phyloP scores from a whole-genome alignment of 768 basidiomycete genomes.

The Naganishia kalamii region DNA sequence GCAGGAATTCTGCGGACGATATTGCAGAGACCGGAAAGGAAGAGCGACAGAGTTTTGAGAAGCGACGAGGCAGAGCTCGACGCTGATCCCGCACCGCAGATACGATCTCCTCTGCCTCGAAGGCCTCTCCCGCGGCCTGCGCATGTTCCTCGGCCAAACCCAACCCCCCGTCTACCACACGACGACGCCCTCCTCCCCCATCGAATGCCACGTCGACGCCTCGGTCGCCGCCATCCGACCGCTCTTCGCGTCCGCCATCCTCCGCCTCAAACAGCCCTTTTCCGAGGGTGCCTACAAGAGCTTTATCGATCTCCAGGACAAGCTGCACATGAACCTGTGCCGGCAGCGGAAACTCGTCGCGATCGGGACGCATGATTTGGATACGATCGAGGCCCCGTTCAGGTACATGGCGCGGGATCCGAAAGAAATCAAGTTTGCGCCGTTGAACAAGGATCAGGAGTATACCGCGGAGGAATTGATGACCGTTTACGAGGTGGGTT shows the following conservation, averaged over 20 bases:
- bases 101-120: slow-evolving; percentile 97
- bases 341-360: slow-evolving; percentile 82
- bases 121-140: slow-evolving; percentile 80
- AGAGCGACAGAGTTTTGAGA: not conserved
- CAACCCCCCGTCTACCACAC: slow-evolving; percentile 67
- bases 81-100: slow-evolving; percentile 51
- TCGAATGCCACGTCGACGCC: slow-evolving; percentile 63
- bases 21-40: too few species aligned
- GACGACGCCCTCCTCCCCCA: slow-evolving; percentile 59
- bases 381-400: slow-evolving; percentile 80
- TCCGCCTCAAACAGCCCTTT: slow-evolving; percentile 78
- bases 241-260: slow-evolving; percentile 79
- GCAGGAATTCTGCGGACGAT: too few species aligned
- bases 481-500: slow-evolving; percentile 78
- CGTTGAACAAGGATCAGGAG: slow-evolving; percentile 68
- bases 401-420: slow-evolving; percentile 55
- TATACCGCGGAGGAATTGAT: slow-evolving; percentile 88
- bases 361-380: slow-evolving; percentile 95
- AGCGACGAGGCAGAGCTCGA: not conserved
- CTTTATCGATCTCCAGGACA: slow-evolving; percentile 99
- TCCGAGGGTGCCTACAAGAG: slow-evolving; percentile 82
- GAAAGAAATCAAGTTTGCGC: slow-evolving; percentile 82
- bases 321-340: slow-evolving; percentile 93
- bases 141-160: slow-evolving; percentile 68
- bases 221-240: slow-evolving; percentile 82